Conservation (phyloP, 768 basidiomycete genomes). For the Austroboletus festivus region DNA sequence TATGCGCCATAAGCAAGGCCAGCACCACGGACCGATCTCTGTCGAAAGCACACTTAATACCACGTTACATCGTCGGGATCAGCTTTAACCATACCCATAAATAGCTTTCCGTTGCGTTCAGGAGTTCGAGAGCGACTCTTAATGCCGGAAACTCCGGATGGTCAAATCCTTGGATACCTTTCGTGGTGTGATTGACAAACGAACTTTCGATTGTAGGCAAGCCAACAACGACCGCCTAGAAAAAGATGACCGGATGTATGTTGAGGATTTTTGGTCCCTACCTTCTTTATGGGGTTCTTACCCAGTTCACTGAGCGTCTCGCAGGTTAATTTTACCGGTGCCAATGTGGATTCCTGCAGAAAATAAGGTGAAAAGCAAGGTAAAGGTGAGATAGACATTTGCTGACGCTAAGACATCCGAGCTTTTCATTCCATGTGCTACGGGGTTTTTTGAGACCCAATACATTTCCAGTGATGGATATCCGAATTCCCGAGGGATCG, state of each 20-base stretch:
- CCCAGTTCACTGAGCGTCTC: slow-evolving; percentile 77
- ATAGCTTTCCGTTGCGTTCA: slow-evolving; percentile 93
- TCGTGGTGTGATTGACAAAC: slow-evolving; percentile 74
- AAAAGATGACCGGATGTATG: neutral
- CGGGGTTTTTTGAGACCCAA: slow-evolving; percentile 66
- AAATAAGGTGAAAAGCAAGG: slow-evolving; percentile 1
- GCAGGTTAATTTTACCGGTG: slow-evolving; percentile 61
- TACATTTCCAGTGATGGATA: slow-evolving; percentile 90
- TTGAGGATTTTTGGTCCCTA: slow-evolving; percentile 27
- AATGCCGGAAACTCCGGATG: slow-evolving; percentile 85
- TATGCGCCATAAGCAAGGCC: slow-evolving; percentile 94
- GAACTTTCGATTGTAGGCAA: slow-evolving; percentile 94
- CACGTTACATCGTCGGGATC: neutral
- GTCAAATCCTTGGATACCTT: slow-evolving; percentile 73
- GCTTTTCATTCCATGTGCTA: slow-evolving; percentile 70
- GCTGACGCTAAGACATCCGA: slow-evolving; percentile 58
- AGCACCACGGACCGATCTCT: slow-evolving; percentile 89
- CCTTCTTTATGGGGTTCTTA: slow-evolving; percentile 67
- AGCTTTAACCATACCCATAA: slow-evolving; percentile 65
- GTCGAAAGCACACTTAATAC: slow-evolving; percentile 11
- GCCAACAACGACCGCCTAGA: slow-evolving; percentile 78
- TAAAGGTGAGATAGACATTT: slow-evolving; percentile 16
- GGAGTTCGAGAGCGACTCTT: slow-evolving; percentile 76
- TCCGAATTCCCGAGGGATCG: slow-evolving; percentile 76
- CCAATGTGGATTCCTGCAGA: slow-evolving; percentile 48